Base-by-base conservation (phyloP, 2,329 filamentous ascomycete genomes). In the Shiraia sp. region DNA sequence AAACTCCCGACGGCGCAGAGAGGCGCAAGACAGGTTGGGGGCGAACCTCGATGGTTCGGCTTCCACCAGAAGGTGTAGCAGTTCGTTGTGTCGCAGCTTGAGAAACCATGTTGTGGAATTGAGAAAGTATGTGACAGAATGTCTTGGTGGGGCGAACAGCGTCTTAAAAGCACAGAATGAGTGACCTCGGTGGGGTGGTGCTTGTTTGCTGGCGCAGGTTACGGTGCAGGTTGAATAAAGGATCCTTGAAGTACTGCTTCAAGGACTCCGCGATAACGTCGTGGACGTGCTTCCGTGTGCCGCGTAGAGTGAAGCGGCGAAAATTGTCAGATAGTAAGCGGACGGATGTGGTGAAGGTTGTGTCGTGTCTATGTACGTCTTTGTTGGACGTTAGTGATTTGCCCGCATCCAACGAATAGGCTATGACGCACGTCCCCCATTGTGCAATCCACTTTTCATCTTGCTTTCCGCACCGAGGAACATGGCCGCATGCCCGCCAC, bases 71-170 rank as follows among this genome's bases (percentile, higher is more conserved):
- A 10, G 55, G 53, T 25, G 56, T 60, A 4, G 53, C 47, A 12
- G 55, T 55, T 29, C 49, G 50, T 4, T 53, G 52, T 13, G 59
- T 49, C 4, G 49, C 32, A 29, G 48, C 42, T 27, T 53, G 47
- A 28, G 54, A 49, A 14, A 45, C 44, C 59, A 65, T 63, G 32
- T 33, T 56, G 51, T 36, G 55, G 32, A 36, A 48, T 51, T n/a
- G 59, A 45, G 61, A 93, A 97, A 62, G 89, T 96, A 19, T 12
- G 23, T 72, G 96, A 96, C 69, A 90, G 96, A 51, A 90, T n/a
- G 14, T 22, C 14, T 19, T 17, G 17, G 23, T 23, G 35, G 15
- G 32, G 35, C 33, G 26, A 24, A 96, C 90, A 52, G 90, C 96
- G 68, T 34, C 40, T 51, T 45, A 31, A 42, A 47, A 40, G 34